phyloP scores from a whole-genome alignment of 495 filamentous ascomycete species.

The Zalerion maritima region DNA sequence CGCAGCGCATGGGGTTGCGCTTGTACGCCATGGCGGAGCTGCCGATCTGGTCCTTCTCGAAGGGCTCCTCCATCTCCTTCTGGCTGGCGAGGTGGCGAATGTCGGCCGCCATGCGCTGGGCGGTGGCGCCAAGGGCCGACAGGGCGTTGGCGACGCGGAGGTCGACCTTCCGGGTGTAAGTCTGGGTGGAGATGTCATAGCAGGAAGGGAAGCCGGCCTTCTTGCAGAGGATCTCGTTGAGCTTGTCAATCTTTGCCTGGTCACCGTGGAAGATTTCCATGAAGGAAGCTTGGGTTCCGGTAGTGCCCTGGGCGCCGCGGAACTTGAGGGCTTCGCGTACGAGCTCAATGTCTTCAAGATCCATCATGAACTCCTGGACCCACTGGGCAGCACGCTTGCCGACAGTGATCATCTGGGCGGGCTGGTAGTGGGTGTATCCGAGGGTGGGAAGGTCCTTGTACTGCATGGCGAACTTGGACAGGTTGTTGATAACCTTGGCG shows the following conservation, averaged over 20 bases:
- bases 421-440: constrained; percentile 78
- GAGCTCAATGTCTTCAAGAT: constrained; percentile 66
- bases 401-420: constrained; percentile 69
- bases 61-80: constrained; percentile 87
- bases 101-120: constrained; percentile 57
- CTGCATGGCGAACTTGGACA: constrained; percentile 60
- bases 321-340: constrained; percentile 64
- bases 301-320: constrained; percentile 60
- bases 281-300: constrained; percentile 26
- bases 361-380: constrained; percentile 80
- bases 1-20: constrained; percentile 78
- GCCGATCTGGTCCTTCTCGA: constrained; percentile 66
- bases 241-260: constrained; percentile 58
- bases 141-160: constrained; percentile 67
- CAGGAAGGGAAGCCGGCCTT: constrained; percentile 69
- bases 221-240: constrained; percentile 64
- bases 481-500: constrained; percentile 69
- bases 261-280: constrained; percentile 65
- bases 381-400: constrained; percentile 67
- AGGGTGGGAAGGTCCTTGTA: constrained; percentile 54
- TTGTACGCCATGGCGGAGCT: constrained; percentile 67
- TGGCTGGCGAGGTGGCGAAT: constrained; percentile 59
- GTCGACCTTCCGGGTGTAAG: constrained; percentile 72
- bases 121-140: constrained; percentile 68
- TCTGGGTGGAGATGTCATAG: constrained; percentile 65